Conservation (phyloP, 176 grass and related monocot species). For the Secale cereale region DNA sequence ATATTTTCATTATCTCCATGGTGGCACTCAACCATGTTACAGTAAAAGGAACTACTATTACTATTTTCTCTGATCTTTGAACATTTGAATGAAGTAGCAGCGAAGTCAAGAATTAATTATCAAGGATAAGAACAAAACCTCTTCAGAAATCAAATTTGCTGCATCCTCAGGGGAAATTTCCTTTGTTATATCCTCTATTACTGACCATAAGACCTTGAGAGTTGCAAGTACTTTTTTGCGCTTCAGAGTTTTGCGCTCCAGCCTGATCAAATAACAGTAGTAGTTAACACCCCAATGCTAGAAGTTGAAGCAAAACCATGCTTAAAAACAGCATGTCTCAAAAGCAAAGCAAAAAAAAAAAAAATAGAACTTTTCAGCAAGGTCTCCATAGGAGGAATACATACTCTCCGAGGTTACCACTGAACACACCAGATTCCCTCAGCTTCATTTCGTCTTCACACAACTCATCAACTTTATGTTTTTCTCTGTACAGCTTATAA, state of each 20-base stretch:
- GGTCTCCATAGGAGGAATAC: constrained; percentile 25
- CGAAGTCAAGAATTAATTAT: constrained; percentile 4
- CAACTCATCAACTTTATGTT: constrained; percentile 87
- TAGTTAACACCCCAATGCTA: background rate
- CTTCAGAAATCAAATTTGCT: constrained; percentile 82
- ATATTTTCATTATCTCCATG: background rate
- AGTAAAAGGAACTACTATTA: background rate
- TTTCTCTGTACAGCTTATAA: constrained; percentile 92
- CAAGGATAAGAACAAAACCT: constrained; percentile 47
- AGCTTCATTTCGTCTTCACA: constrained; percentile 82
- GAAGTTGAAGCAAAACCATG: background rate
- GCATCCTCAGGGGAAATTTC: constrained; percentile 81
- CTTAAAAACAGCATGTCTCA: constrained; percentile 18
- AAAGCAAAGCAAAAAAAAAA: constrained; percentile 19
- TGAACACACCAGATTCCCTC: constrained; percentile 87
- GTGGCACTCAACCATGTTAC: background rate
- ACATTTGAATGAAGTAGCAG: constrained; percentile 1
- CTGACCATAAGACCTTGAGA: constrained; percentile 78
- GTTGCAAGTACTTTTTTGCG: constrained; percentile 92
- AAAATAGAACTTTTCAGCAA: background rate
- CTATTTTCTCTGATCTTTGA: background rate
- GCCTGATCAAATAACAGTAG: constrained; percentile 36
- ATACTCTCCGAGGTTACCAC: constrained; percentile 80
- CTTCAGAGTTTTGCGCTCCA: constrained; percentile 82
- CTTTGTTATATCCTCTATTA: constrained; percentile 76